A percentile compares a stretch with the other conserved stretches of the same genome.
phyloP scores from a whole-genome alignment of 495 filamentous ascomycete genomes.

The Penicillium ucsense region DNA sequence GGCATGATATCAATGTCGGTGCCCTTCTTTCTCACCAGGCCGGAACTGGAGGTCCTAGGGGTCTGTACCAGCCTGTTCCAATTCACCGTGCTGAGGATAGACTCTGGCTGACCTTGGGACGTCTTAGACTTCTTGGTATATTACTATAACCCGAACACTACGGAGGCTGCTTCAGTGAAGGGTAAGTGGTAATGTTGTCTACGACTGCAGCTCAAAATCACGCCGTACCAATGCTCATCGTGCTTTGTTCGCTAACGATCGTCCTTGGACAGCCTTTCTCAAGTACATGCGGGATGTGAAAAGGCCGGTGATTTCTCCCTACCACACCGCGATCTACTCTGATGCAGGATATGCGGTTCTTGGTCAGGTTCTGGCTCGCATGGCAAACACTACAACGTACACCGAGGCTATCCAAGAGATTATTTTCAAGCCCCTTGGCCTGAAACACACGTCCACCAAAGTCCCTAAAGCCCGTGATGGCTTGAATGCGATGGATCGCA shows the following conservation, averaged over 20 bases:
- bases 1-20: background rate
- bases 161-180: no score
- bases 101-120: background rate
- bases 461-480: background rate
- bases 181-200: background rate
- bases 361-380: background rate
- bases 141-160: background rate
- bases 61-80: background rate
- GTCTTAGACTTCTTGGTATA: background rate
- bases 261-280: background rate
- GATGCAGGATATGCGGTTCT: background rate
- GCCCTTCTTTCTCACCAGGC: background rate
- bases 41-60: background rate
- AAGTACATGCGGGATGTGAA: constrained; percentile 6
- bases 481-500: background rate
- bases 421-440: background rate
- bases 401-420: background rate
- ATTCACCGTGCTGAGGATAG: no score
- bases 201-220: no score
- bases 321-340: constrained; percentile 16
- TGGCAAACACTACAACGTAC: background rate
- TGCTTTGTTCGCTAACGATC: no score
- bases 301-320: constrained; percentile 20
- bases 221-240: no score
- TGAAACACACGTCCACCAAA: background rate